phyloP scores from a whole-genome alignment of 1,284 basidiomycete genomes.

The Tilletia caries region DNA sequence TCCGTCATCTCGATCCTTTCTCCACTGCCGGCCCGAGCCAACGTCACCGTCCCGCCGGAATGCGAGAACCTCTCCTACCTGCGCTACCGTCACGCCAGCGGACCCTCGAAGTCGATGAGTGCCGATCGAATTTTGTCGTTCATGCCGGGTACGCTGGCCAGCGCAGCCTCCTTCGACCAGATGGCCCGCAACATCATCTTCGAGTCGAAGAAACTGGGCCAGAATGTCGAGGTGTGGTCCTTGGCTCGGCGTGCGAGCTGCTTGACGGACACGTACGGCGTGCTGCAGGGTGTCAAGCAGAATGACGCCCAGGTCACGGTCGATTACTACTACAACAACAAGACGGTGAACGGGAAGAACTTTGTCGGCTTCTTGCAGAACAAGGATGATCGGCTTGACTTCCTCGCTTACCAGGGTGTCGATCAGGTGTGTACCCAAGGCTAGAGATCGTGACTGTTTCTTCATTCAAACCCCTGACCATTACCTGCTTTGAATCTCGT shows the following conservation, averaged over 20 bases:
- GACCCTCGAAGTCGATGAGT: constrained; percentile 10
- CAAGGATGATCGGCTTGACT: constrained; percentile 10
- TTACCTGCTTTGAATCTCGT: neutral
- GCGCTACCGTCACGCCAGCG: constrained; percentile 15
- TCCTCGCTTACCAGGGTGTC: constrained; percentile 17
- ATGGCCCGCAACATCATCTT: constrained; percentile 19
- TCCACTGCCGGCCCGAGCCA: neutral
- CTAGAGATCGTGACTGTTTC: no score
- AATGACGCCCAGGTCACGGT: constrained; percentile 9
- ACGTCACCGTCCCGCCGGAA: constrained; percentile 5
- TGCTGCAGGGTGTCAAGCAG: neutral
- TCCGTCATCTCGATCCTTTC: constrained; percentile 15
- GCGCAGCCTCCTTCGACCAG: constrained; percentile 14
- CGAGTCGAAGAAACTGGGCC: constrained; percentile 9
- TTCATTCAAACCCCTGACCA: no score
- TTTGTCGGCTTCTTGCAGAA: constrained; percentile 16
- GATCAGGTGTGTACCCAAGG: neutral
- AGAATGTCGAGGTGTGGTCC: constrained; percentile 19
- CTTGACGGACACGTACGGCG: constrained; percentile 10
- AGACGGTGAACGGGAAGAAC: constrained; percentile 4
- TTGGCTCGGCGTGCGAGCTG: constrained; percentile 16
- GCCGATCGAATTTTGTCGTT: constrained; percentile 17
- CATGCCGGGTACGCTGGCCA: constrained; percentile 19
- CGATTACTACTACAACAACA: constrained; percentile 19
- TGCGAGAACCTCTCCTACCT: constrained; percentile 18